These are phyloP conservation scores for Dothiorella sarmentorum DNA, from an alignment of 2,329 filamentous ascomycete genomes.

Conservation along the genomic window DNA sequence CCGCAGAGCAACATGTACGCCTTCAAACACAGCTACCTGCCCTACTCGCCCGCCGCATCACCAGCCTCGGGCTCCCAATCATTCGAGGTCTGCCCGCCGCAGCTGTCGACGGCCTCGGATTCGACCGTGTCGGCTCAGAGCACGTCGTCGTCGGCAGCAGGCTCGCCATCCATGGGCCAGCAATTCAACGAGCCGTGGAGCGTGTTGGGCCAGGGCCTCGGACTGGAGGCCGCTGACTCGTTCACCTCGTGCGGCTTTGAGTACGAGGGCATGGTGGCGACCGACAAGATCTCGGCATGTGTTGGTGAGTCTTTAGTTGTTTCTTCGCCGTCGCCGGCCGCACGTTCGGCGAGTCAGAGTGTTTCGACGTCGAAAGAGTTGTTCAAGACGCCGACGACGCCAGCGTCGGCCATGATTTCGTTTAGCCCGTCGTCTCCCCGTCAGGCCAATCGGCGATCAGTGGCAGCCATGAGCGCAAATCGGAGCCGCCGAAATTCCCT, in stretches of 20 bases:
- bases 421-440: slow-evolving; percentile 15
- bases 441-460: slow-evolving; percentile 22
- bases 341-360: slow-evolving; percentile 17
- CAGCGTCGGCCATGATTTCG: slow-evolving; percentile 41
- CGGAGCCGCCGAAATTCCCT: slow-evolving; percentile 25
- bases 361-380: slow-evolving; percentile 21
- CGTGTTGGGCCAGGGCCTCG: slow-evolving; percentile 55
- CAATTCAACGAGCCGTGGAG: slow-evolving; percentile 59
- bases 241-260: slow-evolving; percentile 57
- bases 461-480: slow-evolving; percentile 3
- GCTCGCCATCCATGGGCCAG: slow-evolving; percentile 56
- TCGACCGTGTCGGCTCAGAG: slow-evolving; percentile 46
- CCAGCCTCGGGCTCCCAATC: slow-evolving; percentile 45
- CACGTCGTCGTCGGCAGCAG: slow-evolving; percentile 47
- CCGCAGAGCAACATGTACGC: slow-evolving; percentile 26
- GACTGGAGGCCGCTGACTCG: slow-evolving; percentile 57
- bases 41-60: slow-evolving; percentile 40
- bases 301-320: slow-evolving; percentile 48
- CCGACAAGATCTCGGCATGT: slow-evolving; percentile 43
- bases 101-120: slow-evolving; percentile 48
- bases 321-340: slow-evolving; percentile 29
- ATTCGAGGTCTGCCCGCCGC: slow-evolving; percentile 46
- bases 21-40: slow-evolving; percentile 34
- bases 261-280: slow-evolving; percentile 46
- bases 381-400: slow-evolving; percentile 34